These are phyloP conservation scores for Pyrenophora graminea DNA, from an alignment of 2,329 filamentous ascomycete genomes.

Conservation along the genomic window DNA sequence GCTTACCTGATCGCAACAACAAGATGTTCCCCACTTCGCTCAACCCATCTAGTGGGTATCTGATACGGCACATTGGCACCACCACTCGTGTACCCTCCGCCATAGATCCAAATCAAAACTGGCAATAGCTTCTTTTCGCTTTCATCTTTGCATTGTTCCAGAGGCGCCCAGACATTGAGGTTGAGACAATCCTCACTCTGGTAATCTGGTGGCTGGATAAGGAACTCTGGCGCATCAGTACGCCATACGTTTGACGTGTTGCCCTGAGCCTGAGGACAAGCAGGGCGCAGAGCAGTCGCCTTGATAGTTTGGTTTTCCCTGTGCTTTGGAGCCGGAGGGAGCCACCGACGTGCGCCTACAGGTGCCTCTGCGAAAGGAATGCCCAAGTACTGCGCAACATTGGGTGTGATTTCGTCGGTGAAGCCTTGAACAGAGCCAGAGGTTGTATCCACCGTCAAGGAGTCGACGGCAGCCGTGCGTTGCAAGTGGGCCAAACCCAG, in stretches of 20 bases:
- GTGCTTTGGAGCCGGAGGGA: slow-evolving; percentile 33
- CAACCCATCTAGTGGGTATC: slow-evolving; percentile 31
- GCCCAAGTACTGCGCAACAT: slow-evolving; percentile 46
- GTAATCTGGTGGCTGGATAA: slow-evolving; percentile 21
- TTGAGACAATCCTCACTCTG: slow-evolving; percentile 54
- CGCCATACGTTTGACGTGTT: slow-evolving; percentile 26
- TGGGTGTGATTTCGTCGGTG: slow-evolving; percentile 39
- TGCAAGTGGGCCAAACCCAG: slow-evolving; percentile 9
- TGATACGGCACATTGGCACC: slow-evolving; percentile 51
- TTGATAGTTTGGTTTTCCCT: slow-evolving; percentile 27
- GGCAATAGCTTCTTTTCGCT: slow-evolving; percentile 40
- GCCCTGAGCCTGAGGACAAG: slow-evolving; percentile 34
- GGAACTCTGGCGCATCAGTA: slow-evolving; percentile 32
- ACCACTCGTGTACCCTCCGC: slow-evolving; percentile 53
- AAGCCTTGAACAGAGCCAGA: slow-evolving; percentile 40
- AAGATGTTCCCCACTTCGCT: slow-evolving; percentile 44
- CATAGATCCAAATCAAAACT: slow-evolving; percentile 54
- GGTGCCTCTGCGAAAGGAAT: slow-evolving; percentile 47
- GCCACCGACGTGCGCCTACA: slow-evolving; percentile 37
- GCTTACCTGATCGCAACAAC: slow-evolving; percentile 40
- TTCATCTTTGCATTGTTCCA: slow-evolving; percentile 4
- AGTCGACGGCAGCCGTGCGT: slow-evolving; percentile 16
- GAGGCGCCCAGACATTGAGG: slow-evolving; percentile 53
- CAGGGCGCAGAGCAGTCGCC: slow-evolving; percentile 31
- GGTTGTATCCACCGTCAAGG: slow-evolving; percentile 29